These are phyloP conservation scores for Hypoxylon lienhwacheense DNA, from an alignment of 495 filamentous ascomycete genomes.

Conservation along the genomic window DNA sequence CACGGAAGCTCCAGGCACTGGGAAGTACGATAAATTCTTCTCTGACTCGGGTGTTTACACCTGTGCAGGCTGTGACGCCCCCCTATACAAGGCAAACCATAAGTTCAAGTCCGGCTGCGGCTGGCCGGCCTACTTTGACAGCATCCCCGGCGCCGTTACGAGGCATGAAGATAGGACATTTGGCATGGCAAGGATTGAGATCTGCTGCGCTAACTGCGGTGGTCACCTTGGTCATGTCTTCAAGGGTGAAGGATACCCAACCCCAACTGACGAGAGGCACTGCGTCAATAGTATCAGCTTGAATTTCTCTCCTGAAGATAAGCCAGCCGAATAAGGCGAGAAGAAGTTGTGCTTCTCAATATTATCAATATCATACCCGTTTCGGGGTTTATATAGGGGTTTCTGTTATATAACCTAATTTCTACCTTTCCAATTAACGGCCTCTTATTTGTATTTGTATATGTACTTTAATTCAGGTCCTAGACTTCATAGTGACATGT, in stretches of 20 bases:
- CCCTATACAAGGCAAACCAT: constrained; percentile 84
- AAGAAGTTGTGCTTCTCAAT: constrained; percentile 42
- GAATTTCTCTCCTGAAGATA: constrained; percentile 70
- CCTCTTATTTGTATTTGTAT: too few species aligned
- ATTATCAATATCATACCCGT: not conserved
- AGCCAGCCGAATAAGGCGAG: constrained; percentile 40
- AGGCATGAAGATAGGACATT: constrained; percentile 72
- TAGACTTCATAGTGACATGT: too few species aligned
- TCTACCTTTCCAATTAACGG: too few species aligned
- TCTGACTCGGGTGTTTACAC: constrained; percentile 73
- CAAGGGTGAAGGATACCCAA: constrained; percentile 88
- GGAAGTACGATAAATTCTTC: constrained; percentile 85
- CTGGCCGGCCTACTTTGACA: constrained; percentile 97
- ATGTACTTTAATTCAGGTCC: too few species aligned
- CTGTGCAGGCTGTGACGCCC: constrained; percentile 83
- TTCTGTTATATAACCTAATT: not conserved
- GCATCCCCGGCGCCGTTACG: constrained; percentile 83
- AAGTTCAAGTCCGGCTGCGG: constrained; percentile 97
- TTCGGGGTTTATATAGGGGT: not conserved
- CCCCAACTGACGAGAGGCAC: constrained; percentile 93
- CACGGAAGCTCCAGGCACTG: constrained; percentile 77
- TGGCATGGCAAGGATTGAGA: constrained; percentile 89
- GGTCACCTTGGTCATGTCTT: constrained; percentile 97
- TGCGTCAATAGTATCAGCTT: constrained; percentile 95
- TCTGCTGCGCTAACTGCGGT: constrained; percentile 89